Base-by-base conservation (phyloP, 306 rosid genomes). In the Acacia confusa region DNA sequence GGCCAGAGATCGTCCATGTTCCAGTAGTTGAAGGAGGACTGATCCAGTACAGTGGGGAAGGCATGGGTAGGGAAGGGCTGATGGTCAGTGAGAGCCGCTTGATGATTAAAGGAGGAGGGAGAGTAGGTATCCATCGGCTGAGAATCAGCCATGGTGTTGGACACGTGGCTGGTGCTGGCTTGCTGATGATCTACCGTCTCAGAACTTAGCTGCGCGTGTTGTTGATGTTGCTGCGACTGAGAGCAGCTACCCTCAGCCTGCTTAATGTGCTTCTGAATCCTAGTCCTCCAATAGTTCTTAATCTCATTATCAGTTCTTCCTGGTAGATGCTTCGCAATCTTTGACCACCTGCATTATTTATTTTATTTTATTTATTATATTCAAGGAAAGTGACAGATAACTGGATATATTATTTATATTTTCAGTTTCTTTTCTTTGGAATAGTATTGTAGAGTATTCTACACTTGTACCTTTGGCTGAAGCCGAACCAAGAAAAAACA, bases 291-390 rank as follows among this genome's bases (percentile, higher is more conserved):
- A 16, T 89, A 95, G 78, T 95, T 95, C 86, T 95, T 95, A 28
- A 95, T 95, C 82, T 95, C 99, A 71, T 95, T 95, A 69, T 95
- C 99, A 16, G 99, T 95, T 82, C 99, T 86, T 86, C 99, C 99
- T 0, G 99, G 99, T 7, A 95, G 87, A 76, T 95, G 97, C 85
- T 92, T 95, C 15, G 99, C 99, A 32, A 95, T 93, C 88, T 92
- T 95, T 69, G 99, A 93, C 99, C 99, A 95, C 98, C 99, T 93
- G 78, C 67, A 58, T 47, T 67, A 24, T 25, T 67, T n/a, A 40
- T 41, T 41, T 50, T 17, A 50, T 5, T 5, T 50, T 11, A 22
- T 50, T 17, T 4, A 20, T 15, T 22, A 44, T 70, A 14, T 6
- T 25, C 47, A 65, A 9, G 9, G 70, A 67, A 16, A 67, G 47